These are phyloP conservation scores for Magnolia changhungtana DNA, from an alignment of 164 flowering plant species.

Conservation along the genomic window DNA sequence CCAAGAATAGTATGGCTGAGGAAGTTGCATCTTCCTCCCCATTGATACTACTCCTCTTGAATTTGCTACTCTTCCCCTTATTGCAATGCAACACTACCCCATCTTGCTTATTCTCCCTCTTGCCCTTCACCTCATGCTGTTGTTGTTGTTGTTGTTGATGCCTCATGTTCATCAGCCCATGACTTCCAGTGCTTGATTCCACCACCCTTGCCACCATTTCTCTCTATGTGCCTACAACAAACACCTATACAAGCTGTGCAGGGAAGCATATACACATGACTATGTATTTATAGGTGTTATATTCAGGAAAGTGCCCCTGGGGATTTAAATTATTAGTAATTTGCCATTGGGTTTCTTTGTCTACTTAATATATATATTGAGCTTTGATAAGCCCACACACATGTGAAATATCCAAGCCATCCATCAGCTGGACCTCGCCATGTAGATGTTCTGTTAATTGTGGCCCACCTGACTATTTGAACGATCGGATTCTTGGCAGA, in stretches of 20 bases:
- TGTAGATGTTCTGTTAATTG: no score
- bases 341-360: not conserved
- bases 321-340: not conserved
- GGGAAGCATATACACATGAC: not conserved
- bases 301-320: not conserved
- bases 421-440: no score
- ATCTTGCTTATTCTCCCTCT: slow-evolving; percentile 22
- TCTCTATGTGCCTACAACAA: not conserved
- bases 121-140: no score
- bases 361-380: not conserved
- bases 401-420: not conserved
- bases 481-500: no score
- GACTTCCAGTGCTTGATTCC: slow-evolving; percentile 38
- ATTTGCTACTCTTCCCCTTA: slow-evolving; percentile 57
- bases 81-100: slow-evolving; percentile 46
- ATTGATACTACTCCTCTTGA: slow-evolving; percentile 68
- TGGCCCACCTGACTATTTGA: no score
- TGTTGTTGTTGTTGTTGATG: no score
- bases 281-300: not conserved
- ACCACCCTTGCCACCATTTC: slow-evolving; percentile 62
- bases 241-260: not conserved
- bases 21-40: slow-evolving; percentile 77
- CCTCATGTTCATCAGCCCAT: slow-evolving; percentile 11
- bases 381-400: not conserved
- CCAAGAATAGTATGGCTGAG: slow-evolving; percentile 74